Evolutionary conservation across 1,284 basidiomycete genomes (phyloP).

Genomic region (Ceratobasidium sp.): DNA sequence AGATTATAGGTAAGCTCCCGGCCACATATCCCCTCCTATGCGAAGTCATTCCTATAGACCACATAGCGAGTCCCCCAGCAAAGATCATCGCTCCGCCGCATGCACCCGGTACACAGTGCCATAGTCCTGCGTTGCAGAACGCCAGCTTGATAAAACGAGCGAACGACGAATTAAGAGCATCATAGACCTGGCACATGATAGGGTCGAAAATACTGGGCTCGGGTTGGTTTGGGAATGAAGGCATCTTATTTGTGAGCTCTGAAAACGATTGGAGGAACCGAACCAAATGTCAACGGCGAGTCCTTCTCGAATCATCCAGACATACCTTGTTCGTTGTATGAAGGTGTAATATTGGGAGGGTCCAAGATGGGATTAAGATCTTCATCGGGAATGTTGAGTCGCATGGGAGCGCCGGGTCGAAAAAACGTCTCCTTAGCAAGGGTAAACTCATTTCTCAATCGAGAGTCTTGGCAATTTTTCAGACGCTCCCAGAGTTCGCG

Average conservation of each 20-base stretch:
- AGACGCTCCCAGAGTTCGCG: constrained; percentile 32
- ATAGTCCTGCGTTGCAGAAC: constrained; percentile 28
- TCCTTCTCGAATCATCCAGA: too few species aligned
- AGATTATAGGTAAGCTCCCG: constrained; percentile 25
- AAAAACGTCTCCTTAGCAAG: constrained; percentile 39
- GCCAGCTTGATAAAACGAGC: constrained; percentile 11
- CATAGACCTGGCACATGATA: constrained; percentile 1
- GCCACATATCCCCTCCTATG: not conserved
- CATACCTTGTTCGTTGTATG: too few species aligned
- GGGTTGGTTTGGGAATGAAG: constrained; percentile 32
- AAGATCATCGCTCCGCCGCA: constrained; percentile 2
- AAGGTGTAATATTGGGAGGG: too few species aligned
- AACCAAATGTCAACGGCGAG: too few species aligned
- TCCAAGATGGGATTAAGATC: too few species aligned
- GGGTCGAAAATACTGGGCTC: constrained; percentile 31
- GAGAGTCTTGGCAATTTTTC: constrained; percentile 5
- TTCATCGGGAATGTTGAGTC: constrained; percentile 33
- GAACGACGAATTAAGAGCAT: not conserved
- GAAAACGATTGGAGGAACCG: not conserved
- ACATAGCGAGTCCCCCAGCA: constrained; percentile 15
- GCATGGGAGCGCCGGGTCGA: constrained; percentile 7
- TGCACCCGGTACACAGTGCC: constrained; percentile 18
- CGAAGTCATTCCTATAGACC: constrained; percentile 4
- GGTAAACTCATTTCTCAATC: constrained; percentile 9
- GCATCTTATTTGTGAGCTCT: constrained; percentile 31